A percentile compares a stretch with the other conserved stretches of the same genome.
Evolutionary conservation across 352 stramenopile species (phyloP).

Genomic region (Saprolegnia parasitica): DNA sequence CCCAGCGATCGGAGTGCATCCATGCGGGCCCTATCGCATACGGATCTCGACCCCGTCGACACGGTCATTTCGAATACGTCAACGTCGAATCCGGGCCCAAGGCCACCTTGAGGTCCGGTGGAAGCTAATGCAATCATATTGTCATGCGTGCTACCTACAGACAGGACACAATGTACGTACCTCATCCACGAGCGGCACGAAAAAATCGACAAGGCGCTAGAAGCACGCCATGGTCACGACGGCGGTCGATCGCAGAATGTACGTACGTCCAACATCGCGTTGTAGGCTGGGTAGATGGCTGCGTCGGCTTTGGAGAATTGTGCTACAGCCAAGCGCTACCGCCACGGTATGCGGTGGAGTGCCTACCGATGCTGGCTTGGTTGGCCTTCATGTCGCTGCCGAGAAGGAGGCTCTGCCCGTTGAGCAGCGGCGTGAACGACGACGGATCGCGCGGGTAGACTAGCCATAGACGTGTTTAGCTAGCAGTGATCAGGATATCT

Average conservation of each 20-base stretch:
- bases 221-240: slow-evolving; percentile 4
- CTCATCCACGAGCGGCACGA: slow-evolving; percentile 77
- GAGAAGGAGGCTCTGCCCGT: slow-evolving; percentile 73
- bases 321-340: slow-evolving; percentile 35
- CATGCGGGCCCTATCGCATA: slow-evolving; percentile 42
- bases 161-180: slow-evolving; percentile 31
- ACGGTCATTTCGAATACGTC: neutral
- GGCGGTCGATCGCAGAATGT: neutral
- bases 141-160: neutral
- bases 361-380: slow-evolving; percentile 66
- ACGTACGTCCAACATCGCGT: slow-evolving; percentile 66
- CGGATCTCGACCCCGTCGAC: neutral
- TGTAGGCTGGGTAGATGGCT: slow-evolving; percentile 76
- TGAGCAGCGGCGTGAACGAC: slow-evolving; percentile 83
- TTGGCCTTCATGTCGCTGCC: slow-evolving; percentile 68
- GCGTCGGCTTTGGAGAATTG: slow-evolving; percentile 81
- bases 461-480: too few species aligned
- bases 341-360: neutral
- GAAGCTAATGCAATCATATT: slow-evolving; percentile 37
- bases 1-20: slow-evolving; percentile 64
- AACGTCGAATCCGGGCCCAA: slow-evolving; percentile 38
- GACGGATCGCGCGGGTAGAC: slow-evolving; percentile 77
- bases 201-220: slow-evolving; percentile 75
- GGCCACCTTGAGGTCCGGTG: slow-evolving; percentile 62
- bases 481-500: neutral